Percentiles rank a stretch among this genome's conserved stretches.
These are phyloP conservation scores for Euryodendron excelsum DNA, from an alignment of 148 eudicot genomes.

Conservation along the genomic window DNA sequence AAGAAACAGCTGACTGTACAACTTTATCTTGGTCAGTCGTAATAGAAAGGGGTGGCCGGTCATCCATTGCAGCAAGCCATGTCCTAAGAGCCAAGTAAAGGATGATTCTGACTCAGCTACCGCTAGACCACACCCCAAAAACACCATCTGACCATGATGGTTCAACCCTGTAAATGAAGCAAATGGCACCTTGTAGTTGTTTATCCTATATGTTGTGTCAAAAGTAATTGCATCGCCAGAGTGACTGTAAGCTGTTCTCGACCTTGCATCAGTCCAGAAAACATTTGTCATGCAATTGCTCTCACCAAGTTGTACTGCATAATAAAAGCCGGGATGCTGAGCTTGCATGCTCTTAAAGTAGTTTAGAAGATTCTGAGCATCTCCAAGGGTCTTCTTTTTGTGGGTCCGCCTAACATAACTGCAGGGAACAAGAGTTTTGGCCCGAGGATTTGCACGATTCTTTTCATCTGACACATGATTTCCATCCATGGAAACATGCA, in stretches of 20 bases:
- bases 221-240: constrained; percentile 79
- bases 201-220: constrained; percentile 60
- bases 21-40: constrained; percentile 64
- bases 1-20: constrained; percentile 54
- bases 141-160: constrained; percentile 81
- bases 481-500: constrained; percentile 56
- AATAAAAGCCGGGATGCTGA: constrained; percentile 89
- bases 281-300: constrained; percentile 77
- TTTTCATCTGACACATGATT: constrained; percentile 36
- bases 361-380: constrained; percentile 84
- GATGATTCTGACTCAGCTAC: constrained; percentile 89
- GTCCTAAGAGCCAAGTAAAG: constrained; percentile 76
- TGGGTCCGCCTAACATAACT: constrained; percentile 1
- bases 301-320: constrained; percentile 87
- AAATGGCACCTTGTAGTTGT: constrained; percentile 70
- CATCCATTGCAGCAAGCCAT: constrained; percentile 85
- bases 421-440: constrained; percentile 3
- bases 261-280: constrained; percentile 93
- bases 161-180: constrained; percentile 86
- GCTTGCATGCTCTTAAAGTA: constrained; percentile 93
- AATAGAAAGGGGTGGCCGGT: constrained; percentile 61
- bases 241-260: constrained; percentile 73
- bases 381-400: constrained; percentile 59
- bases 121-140: constrained; percentile 84
- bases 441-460: constrained; percentile 16